phyloP scores from a whole-genome alignment of 225 moss, liverwort and hornwort genomes.

The Bryoerythrophyllum caledonicum region DNA sequence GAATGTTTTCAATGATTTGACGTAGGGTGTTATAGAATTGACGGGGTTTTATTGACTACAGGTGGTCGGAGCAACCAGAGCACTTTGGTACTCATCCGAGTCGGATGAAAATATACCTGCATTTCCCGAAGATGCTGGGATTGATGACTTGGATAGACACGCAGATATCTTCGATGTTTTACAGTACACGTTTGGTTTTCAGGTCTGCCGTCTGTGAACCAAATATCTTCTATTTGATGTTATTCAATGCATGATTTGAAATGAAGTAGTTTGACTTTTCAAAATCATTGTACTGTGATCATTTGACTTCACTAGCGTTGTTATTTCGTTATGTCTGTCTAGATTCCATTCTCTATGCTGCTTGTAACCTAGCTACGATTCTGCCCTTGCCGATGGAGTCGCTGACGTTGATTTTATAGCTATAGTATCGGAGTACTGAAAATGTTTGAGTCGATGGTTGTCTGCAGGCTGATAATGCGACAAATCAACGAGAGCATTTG shows the following conservation, averaged over 20 bases:
- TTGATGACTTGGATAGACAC: constrained; percentile 58
- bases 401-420: constrained; percentile 8
- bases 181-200: constrained; percentile 88
- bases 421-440: constrained; percentile 17
- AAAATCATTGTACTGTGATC: constrained; percentile 3
- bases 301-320: not conserved
- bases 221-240: not conserved
- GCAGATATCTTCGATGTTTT: constrained; percentile 86
- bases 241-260: not conserved
- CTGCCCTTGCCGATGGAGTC: not conserved
- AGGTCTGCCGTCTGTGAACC: constrained; percentile 51
- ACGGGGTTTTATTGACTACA: constrained; percentile 32
- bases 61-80: constrained; percentile 74
- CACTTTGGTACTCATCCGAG: constrained; percentile 54
- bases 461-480: constrained; percentile 77
- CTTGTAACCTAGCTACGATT: constrained; percentile 1
- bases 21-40: constrained; percentile 7
- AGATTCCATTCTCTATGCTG: constrained; percentile 3
- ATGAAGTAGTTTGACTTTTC: not conserved
- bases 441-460: constrained; percentile 26
- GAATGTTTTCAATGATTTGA: constrained; percentile 6
- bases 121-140: constrained; percentile 69
- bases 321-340: constrained; percentile 7
- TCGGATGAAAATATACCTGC: constrained; percentile 47
- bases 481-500: constrained; percentile 96